A percentile compares a stretch with the other conserved stretches of the same genome.
Conservation (phyloP, 352 stramenopile species). For the Aphanomyces stellatus region DNA sequence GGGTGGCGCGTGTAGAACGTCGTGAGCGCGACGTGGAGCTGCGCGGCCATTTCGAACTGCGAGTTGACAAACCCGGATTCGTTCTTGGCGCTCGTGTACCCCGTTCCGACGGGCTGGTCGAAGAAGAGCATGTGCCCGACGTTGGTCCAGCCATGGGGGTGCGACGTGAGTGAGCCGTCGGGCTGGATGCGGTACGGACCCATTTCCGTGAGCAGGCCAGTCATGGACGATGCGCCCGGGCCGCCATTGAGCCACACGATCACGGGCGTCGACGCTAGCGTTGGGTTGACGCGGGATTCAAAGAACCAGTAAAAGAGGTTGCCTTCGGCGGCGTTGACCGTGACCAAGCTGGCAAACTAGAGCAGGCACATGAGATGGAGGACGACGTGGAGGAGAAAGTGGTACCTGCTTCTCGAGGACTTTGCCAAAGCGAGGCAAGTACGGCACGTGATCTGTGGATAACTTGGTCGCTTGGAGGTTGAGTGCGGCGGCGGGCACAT, state of each 20-base stretch:
- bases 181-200: constrained; percentile 61
- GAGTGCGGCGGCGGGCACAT: neutral
- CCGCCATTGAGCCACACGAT: constrained; percentile 78
- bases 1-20: constrained; percentile 86
- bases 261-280: constrained; percentile 44
- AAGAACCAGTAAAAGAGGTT: constrained; percentile 85
- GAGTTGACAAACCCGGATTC: constrained; percentile 59
- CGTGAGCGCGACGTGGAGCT: constrained; percentile 90
- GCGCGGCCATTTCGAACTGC: constrained; percentile 56
- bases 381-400: neutral
- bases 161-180: constrained; percentile 58
- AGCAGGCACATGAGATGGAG: constrained; percentile 11
- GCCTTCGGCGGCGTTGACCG: constrained; percentile 48
- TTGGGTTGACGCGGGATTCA: constrained; percentile 42
- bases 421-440: constrained; percentile 5
- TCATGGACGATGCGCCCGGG: constrained; percentile 72
- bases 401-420: constrained; percentile 9
- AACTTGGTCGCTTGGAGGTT: neutral
- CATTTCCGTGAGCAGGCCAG: constrained; percentile 63
- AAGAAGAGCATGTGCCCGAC: constrained; percentile 80
- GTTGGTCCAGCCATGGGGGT: constrained; percentile 61
- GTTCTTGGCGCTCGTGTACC: constrained; percentile 64
- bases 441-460: neutral
- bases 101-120: constrained; percentile 73
- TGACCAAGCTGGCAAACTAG: constrained; percentile 63